Percentiles rank a stretch among this genome's conserved stretches.
phyloP scores from a whole-genome alignment of 306 rosid species.

The Cercis canadensis region DNA sequence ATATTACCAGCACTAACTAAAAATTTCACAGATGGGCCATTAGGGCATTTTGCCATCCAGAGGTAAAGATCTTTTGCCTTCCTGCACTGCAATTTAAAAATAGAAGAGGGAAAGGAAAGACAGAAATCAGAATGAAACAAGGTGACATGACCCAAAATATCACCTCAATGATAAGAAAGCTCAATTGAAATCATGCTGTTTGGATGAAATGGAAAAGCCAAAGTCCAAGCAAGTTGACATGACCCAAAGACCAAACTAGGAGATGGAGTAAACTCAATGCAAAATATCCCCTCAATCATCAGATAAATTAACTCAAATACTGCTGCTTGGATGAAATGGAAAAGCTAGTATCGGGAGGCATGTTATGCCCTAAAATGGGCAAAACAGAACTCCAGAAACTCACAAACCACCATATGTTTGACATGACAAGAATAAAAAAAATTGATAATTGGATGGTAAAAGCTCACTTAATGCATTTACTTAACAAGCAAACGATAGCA shows the following conservation, averaged over 20 bases:
- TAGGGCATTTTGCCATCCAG: conserved; percentile 92
- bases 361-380: neutral
- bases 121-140: neutral
- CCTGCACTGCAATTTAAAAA: conserved; percentile 79
- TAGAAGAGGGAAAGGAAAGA: conserved; percentile 11
- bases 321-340: conserved; percentile 2
- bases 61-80: conserved; percentile 87
- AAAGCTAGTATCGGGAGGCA: neutral
- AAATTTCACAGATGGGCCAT: conserved; percentile 93
- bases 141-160: conserved; percentile 12
- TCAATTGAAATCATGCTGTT: no score
- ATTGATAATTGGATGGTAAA: neutral
- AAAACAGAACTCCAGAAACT: neutral
- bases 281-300: conserved; percentile 24
- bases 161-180: neutral
- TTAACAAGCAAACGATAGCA: neutral
- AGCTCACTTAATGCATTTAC: neutral
- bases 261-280: neutral
- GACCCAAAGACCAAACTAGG: no score
- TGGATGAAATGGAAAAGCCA: no score
- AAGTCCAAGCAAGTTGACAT: neutral
- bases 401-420: neutral
- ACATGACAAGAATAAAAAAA: neutral
- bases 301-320: no score
- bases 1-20: conserved; percentile 88